Conservation (phyloP, 2,329 filamentous ascomycete species). For the Nemania sp. region DNA sequence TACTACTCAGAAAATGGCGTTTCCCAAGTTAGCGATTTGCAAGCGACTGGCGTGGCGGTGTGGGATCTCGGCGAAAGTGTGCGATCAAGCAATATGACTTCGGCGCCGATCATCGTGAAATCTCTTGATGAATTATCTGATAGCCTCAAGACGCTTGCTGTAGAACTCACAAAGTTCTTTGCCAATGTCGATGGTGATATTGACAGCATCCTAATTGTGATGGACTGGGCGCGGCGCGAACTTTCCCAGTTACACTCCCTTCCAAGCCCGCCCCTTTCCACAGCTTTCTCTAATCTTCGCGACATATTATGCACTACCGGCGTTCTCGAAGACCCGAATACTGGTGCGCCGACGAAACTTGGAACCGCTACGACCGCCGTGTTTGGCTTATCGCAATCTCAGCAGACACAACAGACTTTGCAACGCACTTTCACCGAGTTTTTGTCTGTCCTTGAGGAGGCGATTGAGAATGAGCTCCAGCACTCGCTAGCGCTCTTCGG, state of each 20-base stretch:
- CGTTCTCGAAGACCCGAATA: slow-evolving; percentile 65
- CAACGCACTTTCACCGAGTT: slow-evolving; percentile 92
- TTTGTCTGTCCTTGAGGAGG: slow-evolving; percentile 86
- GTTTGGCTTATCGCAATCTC: slow-evolving; percentile 83
- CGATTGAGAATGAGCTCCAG: slow-evolving; percentile 84
- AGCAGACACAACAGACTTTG: slow-evolving; percentile 82
- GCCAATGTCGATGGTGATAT: slow-evolving; percentile 93
- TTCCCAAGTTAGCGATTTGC: slow-evolving; percentile 85
- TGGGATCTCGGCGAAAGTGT: slow-evolving; percentile 96
- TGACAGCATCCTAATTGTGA: slow-evolving; percentile 90
- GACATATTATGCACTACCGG: slow-evolving; percentile 75
- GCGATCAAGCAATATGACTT: slow-evolving; percentile 89
- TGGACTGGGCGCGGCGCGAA: slow-evolving; percentile 95
- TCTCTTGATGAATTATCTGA: slow-evolving; percentile 89
- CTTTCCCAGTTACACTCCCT: slow-evolving; percentile 75
- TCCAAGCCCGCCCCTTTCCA: slow-evolving; percentile 73
- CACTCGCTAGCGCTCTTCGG: slow-evolving; percentile 84
- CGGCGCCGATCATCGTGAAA: slow-evolving; percentile 84
- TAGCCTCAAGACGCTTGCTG: slow-evolving; percentile 83
- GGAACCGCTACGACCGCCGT: slow-evolving; percentile 77
- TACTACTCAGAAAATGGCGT: slow-evolving; percentile 94
- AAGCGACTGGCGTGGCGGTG: slow-evolving; percentile 91
- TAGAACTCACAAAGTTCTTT: slow-evolving; percentile 92
- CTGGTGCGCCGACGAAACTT: slow-evolving; percentile 72
- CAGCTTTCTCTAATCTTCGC: slow-evolving; percentile 86